A percentile compares a stretch with the other conserved stretches of the same genome.
These are phyloP conservation scores for Tylopilus subfusipes DNA, from an alignment of 768 basidiomycete species.

Conservation along the genomic window DNA sequence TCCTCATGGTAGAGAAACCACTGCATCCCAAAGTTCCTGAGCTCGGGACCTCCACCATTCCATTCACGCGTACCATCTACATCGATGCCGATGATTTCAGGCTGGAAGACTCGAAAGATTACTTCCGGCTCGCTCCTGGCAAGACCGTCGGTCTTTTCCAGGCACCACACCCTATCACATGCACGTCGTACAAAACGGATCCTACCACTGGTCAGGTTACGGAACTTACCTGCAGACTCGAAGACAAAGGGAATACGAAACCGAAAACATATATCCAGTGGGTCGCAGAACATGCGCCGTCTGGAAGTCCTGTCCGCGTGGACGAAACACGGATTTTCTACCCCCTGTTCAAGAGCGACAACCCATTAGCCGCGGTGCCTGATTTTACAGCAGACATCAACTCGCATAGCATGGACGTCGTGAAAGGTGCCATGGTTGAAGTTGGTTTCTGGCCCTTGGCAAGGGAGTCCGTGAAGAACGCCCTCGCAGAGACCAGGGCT, in stretches of 20 bases:
- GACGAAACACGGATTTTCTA: conserved; percentile 93
- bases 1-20: conserved; percentile 81
- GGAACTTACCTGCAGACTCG: conserved; percentile 77
- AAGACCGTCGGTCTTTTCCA: conserved; percentile 97
- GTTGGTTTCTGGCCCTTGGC: conserved; percentile 85
- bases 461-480: conserved; percentile 59
- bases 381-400: conserved; percentile 85
- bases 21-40: conserved; percentile 91
- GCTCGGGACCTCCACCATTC: conserved; percentile 76
- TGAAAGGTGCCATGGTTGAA: conserved; percentile 82
- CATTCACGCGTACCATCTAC: conserved; percentile 85
- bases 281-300: conserved; percentile 81
- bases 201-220: conserved; percentile 64
- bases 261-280: conserved; percentile 96
- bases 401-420: conserved; percentile 73
- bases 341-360: conserved; percentile 91
- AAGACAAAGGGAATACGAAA: conserved; percentile 71
- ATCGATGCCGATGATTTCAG: conserved; percentile 96
- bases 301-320: conserved; percentile 77
- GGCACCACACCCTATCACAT: conserved; percentile 88
- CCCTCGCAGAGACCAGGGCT: conserved; percentile 58
- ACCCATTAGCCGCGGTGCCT: conserved; percentile 63
- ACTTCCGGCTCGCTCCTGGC: conserved; percentile 96
- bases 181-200: conserved; percentile 83
- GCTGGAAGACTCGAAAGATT: conserved; percentile 85